These are phyloP conservation scores for Thelonectria discophora DNA, from an alignment of 2,329 filamentous ascomycete species.

Conservation along the genomic window DNA sequence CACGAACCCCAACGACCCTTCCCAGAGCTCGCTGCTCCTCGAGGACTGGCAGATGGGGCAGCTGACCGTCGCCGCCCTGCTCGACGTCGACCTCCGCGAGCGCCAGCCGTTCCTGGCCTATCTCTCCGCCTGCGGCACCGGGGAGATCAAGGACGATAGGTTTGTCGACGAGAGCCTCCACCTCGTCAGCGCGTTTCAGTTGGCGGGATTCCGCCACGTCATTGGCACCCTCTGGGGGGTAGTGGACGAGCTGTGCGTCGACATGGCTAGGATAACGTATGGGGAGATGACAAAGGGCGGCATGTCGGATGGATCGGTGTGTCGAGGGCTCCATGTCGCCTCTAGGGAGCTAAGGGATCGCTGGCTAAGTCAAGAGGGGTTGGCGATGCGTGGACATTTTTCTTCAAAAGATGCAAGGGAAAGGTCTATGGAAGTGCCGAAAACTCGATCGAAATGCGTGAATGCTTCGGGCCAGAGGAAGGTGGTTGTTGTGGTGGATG, in stretches of 20 bases:
- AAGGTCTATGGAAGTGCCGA: neutral
- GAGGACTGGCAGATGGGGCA: conserved; percentile 4
- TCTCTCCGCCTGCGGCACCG: conserved; percentile 11
- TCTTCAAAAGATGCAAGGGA: too few species aligned
- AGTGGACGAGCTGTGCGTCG: neutral
- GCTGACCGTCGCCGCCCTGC: neutral
- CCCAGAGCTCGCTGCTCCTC: neutral
- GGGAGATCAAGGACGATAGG: neutral
- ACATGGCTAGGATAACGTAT: conserved; percentile 2
- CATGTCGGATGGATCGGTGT: neutral
- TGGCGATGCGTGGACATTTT: neutral
- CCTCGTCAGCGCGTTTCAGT: neutral
- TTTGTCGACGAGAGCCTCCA: neutral
- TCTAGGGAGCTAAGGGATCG: neutral
- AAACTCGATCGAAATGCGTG: neutral
- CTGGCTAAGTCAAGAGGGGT: neutral
- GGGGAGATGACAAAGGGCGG: neutral
- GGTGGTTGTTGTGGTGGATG: neutral
- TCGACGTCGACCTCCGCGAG: neutral
- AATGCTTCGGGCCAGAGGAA: neutral
- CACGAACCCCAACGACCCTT: conserved; percentile 1
- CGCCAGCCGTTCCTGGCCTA: conserved; percentile 4
- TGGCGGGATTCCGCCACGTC: neutral
- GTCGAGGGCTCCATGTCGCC: neutral
- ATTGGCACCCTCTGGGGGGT: neutral